Base-by-base conservation (phyloP, 257 asterid genomes). In the Eustoma russellianum region DNA sequence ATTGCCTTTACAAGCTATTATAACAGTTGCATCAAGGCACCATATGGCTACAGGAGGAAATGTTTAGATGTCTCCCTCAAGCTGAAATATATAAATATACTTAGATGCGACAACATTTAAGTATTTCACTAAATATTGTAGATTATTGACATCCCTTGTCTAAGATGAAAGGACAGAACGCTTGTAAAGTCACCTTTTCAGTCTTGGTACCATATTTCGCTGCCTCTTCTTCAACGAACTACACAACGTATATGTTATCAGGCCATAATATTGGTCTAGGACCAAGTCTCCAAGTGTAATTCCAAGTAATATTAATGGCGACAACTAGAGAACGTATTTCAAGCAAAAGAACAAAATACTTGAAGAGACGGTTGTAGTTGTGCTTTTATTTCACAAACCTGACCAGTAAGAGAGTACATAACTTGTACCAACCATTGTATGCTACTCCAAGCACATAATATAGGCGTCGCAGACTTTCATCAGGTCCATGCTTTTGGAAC, bases 401-500 rank as follows among this genome's bases (percentile, higher is more conserved):
- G 96, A 33, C 96, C 98, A 5, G 98, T 91, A n/a, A n/a, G 66
- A 91, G 77, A 16, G 98, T 87, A 70, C 87, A 91, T 41, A 91
- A 65, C 73, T 91, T 91, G 83, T 87, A 87, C 56, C 53, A 13
- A 59, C 98, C 96, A 50, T 91, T 84, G 67, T 87, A 54, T 46
- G 96, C 86, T 12, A 91, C 55, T 46, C 96, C 98, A 4, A 91
- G 94, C 59, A 87, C 98, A 1, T 95, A 77, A 66, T 60, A 73
- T 77, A 91, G 76, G 68, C 75, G 85, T 71, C 87, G 80, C 11
- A 76, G 70, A 61, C 93, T 84, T 73, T 80, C 93, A 6, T 96
- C 90, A 0, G 98, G n/a, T n/a, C n/a, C n/a, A n/a, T n/a, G 98
- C 44, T 63, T 87, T 67, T 91, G 74, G 70, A 91, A 71, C 6